phyloP scores from a whole-genome alignment of 2,329 filamentous ascomycete genomes.

The Sporothrix protearum region DNA sequence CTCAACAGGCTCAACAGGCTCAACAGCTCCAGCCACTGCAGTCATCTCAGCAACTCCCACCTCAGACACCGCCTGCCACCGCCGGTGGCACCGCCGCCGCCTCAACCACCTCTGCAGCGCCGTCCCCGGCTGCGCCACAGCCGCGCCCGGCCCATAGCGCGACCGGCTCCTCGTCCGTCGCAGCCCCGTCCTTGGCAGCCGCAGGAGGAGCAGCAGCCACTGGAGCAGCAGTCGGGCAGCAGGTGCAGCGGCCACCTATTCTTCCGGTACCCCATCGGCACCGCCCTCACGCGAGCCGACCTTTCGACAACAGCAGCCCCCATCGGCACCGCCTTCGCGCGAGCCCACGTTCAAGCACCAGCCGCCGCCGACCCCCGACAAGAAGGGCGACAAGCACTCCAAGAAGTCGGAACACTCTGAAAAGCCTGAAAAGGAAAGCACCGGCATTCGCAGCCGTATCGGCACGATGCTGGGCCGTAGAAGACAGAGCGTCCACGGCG shows the following conservation, averaged over 20 bases:
- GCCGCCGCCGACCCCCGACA: background rate
- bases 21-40: constrained; percentile 1
- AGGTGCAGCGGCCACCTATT: background rate
- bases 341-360: background rate
- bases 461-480: constrained; percentile 66
- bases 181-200: background rate
- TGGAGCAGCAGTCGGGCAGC: background rate
- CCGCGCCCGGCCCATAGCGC: background rate
- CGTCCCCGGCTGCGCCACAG: background rate
- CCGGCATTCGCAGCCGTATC: constrained; percentile 54
- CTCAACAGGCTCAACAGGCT: background rate
- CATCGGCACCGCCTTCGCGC: background rate
- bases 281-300: background rate
- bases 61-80: background rate
- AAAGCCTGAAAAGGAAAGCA: constrained; percentile 34
- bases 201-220: background rate
- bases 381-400: background rate
- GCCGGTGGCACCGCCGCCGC: background rate
- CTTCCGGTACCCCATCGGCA: background rate
- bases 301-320: background rate
- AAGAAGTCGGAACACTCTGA: background rate
- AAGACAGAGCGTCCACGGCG: constrained; percentile 62
- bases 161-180: background rate
- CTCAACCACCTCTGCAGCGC: background rate
- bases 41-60: constrained; percentile 6